Conservation (phyloP, 768 basidiomycete genomes). For the Tricholoma matsutake region DNA sequence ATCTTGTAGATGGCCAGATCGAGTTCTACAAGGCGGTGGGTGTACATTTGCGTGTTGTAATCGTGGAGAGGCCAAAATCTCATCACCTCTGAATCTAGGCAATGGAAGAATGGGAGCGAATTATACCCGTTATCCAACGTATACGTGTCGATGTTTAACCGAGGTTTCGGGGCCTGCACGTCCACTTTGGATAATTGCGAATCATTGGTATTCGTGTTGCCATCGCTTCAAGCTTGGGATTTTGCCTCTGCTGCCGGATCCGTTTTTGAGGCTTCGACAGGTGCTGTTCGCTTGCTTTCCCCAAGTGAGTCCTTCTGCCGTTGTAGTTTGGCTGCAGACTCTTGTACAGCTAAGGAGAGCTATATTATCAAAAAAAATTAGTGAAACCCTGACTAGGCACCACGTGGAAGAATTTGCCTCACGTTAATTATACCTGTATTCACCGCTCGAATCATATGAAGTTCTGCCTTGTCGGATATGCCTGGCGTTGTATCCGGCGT, state of each 20-base stretch:
- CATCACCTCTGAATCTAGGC: constrained; percentile 42
- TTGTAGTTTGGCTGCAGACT: constrained; percentile 67
- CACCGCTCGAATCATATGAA: constrained; percentile 75
- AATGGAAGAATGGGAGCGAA: constrained; percentile 97
- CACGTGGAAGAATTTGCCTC: constrained; percentile 17
- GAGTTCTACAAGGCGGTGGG: constrained; percentile 82
- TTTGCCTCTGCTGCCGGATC: not conserved
- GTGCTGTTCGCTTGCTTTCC: constrained; percentile 7
- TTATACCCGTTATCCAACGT: constrained; percentile 89
- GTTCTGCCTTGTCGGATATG: constrained; percentile 59
- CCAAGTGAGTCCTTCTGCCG: constrained; percentile 27
- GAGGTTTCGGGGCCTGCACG: not conserved
- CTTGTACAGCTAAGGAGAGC: constrained; percentile 78
- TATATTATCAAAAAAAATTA: constrained; percentile 20
- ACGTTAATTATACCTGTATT: constrained; percentile 85
- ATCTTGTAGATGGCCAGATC: constrained; percentile 91
- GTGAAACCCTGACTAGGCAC: not conserved
- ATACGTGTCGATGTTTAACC: constrained; percentile 87
- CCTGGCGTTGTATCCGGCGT: constrained; percentile 66
- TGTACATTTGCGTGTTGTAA: constrained; percentile 22
- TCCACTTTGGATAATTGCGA: not conserved
- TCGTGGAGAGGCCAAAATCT: not conserved
- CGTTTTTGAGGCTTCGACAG: not conserved
- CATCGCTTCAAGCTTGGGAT: not conserved
- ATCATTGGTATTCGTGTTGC: not conserved